Evolutionary conservation across 1,284 basidiomycete species (phyloP).

Genomic region (Cutaneotrichosporon arboriforme): DNA sequence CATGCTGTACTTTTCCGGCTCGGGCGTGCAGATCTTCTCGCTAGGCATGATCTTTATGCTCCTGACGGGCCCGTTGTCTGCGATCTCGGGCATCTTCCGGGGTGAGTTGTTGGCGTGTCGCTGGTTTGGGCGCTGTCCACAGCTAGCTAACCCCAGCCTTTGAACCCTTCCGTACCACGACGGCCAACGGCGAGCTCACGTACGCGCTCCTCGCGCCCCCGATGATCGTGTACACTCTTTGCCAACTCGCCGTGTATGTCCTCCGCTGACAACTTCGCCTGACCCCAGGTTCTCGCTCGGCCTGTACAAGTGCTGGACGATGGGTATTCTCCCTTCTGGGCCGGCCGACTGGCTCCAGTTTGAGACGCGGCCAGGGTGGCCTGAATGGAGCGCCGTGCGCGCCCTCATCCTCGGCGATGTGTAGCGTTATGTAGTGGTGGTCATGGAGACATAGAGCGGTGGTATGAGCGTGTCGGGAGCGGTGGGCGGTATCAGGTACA

Average conservation of each 20-base stretch:
- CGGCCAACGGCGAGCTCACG: constrained; percentile 20
- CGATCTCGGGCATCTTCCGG: constrained; percentile 65
- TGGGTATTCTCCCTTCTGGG: constrained; percentile 81
- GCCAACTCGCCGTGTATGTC: constrained; percentile 45
- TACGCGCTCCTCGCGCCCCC: constrained; percentile 35
- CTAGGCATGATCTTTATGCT: constrained; percentile 90
- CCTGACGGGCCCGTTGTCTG: constrained; percentile 71
- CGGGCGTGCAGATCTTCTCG: constrained; percentile 86
- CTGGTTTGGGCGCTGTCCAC: background rate
- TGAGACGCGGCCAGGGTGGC: constrained; percentile 57
- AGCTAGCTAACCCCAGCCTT: constrained; percentile 33
- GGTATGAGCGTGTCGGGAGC: background rate
- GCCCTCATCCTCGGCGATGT: constrained; percentile 7
- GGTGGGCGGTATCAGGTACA: too few relatives aligned
- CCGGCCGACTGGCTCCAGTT: constrained; percentile 89
- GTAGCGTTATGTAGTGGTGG: background rate
- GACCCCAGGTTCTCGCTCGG: constrained; percentile 60
- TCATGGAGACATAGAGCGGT: background rate
- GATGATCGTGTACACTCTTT: constrained; percentile 42
- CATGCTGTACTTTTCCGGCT: constrained; percentile 94
- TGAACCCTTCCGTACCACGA: constrained; percentile 38
- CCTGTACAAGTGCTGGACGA: constrained; percentile 80
- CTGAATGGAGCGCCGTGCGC: constrained; percentile 17
- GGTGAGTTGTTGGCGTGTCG: constrained; percentile 52
- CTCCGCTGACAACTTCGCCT: background rate